A percentile compares a stretch with the other conserved stretches of the same genome.
These are phyloP conservation scores for Septoria linicola DNA, from an alignment of 2,329 filamentous ascomycete species.

Conservation along the genomic window DNA sequence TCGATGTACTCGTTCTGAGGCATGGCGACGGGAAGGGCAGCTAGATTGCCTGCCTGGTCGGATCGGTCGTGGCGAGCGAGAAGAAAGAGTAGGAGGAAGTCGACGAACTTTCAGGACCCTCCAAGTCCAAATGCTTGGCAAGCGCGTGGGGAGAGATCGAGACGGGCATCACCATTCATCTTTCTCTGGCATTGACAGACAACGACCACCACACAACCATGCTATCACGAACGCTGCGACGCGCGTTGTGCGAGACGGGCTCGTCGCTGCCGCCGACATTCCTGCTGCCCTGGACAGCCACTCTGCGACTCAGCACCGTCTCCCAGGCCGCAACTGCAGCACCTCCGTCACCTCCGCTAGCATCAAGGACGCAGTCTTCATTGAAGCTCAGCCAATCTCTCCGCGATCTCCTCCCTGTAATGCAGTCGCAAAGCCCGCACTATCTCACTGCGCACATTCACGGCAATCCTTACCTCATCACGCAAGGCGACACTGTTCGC, in stretches of 20 bases:
- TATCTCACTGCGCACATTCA: constrained; percentile 81
- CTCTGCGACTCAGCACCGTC: constrained; percentile 40
- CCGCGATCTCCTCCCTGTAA: constrained; percentile 64
- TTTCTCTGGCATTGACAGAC: too few relatives aligned
- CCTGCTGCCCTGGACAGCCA: constrained; percentile 53
- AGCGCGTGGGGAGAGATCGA: too few relatives aligned
- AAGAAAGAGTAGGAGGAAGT: not conserved
- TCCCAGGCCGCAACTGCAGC: constrained; percentile 19
- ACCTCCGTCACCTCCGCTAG: constrained; percentile 5
- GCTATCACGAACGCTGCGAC: constrained; percentile 57
- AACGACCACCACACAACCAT: constrained; percentile 30
- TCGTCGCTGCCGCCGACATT: constrained; percentile 52
- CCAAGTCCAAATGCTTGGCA: not conserved
- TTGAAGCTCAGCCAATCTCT: constrained; percentile 56
- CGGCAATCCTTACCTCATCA: constrained; percentile 75
- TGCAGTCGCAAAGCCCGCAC: constrained; percentile 70
- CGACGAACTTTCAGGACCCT: not conserved
- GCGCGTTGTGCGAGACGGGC: constrained; percentile 63
- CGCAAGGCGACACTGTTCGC: constrained; percentile 52
- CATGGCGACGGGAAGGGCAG: constrained; percentile 44
- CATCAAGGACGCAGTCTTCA: too few relatives aligned
- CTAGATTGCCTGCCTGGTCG: not conserved
- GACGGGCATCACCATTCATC: too few relatives aligned
- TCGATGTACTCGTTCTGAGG: constrained; percentile 80
- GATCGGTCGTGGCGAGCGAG: constrained; percentile 1